These are phyloP conservation scores for Trichoderma erinaceum DNA, from an alignment of 495 filamentous ascomycete genomes.

Conservation along the genomic window DNA sequence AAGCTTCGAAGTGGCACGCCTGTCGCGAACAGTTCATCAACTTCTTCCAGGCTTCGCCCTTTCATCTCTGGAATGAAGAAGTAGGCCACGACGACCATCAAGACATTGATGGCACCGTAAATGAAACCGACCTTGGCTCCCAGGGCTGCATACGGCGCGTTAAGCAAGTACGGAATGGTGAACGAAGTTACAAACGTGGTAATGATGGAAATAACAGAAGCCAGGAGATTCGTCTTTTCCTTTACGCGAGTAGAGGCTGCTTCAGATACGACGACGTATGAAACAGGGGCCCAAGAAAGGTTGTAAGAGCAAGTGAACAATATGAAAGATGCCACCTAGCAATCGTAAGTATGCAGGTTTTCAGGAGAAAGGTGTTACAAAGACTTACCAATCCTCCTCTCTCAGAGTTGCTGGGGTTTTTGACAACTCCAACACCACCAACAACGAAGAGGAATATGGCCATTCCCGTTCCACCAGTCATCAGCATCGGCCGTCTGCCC, in stretches of 20 bases:
- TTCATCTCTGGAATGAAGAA: slow-evolving; percentile 41
- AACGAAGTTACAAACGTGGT: slow-evolving; percentile 32
- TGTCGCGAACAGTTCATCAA: slow-evolving; percentile 24
- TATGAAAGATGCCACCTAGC: slow-evolving; percentile 22
- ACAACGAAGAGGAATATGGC: slow-evolving; percentile 23
- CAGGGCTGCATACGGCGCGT: slow-evolving; percentile 22
- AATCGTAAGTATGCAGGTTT: not conserved
- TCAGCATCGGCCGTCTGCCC: slow-evolving; percentile 21
- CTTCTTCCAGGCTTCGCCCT: slow-evolving; percentile 37
- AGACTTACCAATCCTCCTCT: slow-evolving; percentile 17
- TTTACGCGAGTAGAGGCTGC: slow-evolving; percentile 22
- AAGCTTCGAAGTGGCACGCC: slow-evolving; percentile 19
- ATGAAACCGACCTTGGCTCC: slow-evolving; percentile 38
- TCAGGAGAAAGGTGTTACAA: not conserved
- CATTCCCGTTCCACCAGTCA: slow-evolving; percentile 23
- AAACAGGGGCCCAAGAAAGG: slow-evolving; percentile 27
- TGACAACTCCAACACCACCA: slow-evolving; percentile 21
- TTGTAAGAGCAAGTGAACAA: slow-evolving; percentile 34
- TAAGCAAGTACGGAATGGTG: slow-evolving; percentile 30
- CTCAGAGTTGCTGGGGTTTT: slow-evolving; percentile 15
- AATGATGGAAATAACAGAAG: slow-evolving; percentile 27
- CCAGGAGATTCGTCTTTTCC: slow-evolving; percentile 31
- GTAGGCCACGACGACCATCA: slow-evolving; percentile 26
- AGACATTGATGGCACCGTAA: slow-evolving; percentile 27
- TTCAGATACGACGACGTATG: slow-evolving; percentile 22